Evolutionary conservation across 305 asterid genomes (phyloP).

Genomic region (Fraxinus ornus): DNA sequence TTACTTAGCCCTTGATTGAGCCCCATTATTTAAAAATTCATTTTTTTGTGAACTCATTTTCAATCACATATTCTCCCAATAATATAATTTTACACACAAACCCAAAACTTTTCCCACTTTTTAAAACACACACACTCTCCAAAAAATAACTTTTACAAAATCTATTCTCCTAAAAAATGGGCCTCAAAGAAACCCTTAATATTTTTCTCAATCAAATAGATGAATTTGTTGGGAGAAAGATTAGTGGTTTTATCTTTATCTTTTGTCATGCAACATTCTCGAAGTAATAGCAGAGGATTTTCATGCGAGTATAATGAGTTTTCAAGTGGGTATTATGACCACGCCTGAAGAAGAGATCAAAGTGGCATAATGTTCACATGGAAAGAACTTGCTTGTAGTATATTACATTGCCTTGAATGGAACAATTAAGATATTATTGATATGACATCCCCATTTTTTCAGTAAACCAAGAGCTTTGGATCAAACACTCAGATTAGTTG

Average conservation of each 20-base stretch:
- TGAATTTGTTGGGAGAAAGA: background rate
- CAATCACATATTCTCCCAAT: background rate
- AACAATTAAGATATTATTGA: conserved; percentile 1
- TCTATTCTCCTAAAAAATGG: background rate
- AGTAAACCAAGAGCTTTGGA: background rate
- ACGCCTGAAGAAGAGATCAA: background rate
- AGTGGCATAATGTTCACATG: background rate
- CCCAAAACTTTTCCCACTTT: background rate
- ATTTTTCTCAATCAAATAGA: background rate
- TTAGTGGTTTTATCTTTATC: background rate
- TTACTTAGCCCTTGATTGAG: background rate
- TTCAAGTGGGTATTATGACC: background rate
- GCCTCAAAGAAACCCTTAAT: background rate
- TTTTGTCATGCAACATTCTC: background rate
- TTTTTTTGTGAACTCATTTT: background rate
- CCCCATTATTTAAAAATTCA: background rate
- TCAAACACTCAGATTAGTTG: conserved; percentile 10
- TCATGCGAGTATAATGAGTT: background rate
- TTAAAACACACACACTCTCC: background rate
- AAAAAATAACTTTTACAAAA: background rate
- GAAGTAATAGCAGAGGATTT: background rate
- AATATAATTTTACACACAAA: background rate
- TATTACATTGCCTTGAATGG: background rate
- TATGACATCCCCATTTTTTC: background rate
- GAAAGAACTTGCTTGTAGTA: background rate